Base-by-base conservation (phyloP, 2,329 filamentous ascomycete species). In the Claviceps purpurea region DNA sequence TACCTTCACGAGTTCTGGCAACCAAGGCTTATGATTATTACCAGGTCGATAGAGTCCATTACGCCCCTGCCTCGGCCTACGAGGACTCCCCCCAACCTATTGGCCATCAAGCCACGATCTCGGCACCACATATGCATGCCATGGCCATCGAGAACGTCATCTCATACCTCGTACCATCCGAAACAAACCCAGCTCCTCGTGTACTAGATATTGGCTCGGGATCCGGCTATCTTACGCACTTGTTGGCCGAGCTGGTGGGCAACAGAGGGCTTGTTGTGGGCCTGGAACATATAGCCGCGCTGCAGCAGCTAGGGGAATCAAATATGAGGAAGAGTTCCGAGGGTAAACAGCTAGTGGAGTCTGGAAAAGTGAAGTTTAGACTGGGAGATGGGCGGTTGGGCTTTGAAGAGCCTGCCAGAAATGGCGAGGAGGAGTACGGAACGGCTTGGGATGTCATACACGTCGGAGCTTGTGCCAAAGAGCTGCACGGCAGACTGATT, bases 371-470 rank as follows among this genome's bases (percentile, higher is more conserved):
- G 43, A 72, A 73, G 53, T 94, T 94, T 62, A 74, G 90, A 1
- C 74, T 81, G 0, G 89, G 82, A 0, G 90, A 96, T 69, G 86
- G 85, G 1, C 68, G 86, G 5, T 74, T 78, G 56, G 85, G 85
- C 1, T 84, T 78, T 51, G 61, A 73, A 2, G 77, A 75, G 59
- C 58, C 61, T 11, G 56, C 62, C 1, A 61, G 68, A 52, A 69
- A 61, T 60, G 78, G 70, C 2, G 66, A 68, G 45, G 74, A 73
- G 5, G 73, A 73, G 52, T 69, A 72, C 13, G 74, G 70, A 55
- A 69, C 66, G 34, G 76, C 81, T 0, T 98, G 91, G 75, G 89
- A 97, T 74, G 90, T 87, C 2, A 97, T 98, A 54, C 93, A 97
- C 64, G 93, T 97, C 2, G 93, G 93, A 0, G 93, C 93, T 0